Conservation (phyloP, 2,329 filamentous ascomycete species). For the Aspergillus fructus region DNA sequence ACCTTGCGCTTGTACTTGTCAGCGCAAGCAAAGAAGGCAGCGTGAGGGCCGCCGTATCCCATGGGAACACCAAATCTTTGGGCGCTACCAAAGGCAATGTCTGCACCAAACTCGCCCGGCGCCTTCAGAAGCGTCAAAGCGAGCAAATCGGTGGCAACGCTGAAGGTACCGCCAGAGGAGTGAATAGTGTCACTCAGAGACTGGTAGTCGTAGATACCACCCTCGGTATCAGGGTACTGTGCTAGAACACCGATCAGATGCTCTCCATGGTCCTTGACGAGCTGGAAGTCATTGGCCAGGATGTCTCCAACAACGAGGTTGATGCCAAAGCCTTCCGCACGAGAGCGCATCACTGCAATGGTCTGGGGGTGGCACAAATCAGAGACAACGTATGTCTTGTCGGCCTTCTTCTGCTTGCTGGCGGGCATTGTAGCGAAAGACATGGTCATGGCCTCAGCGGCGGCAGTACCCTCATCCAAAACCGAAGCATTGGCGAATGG, state of each 20-base stretch:
- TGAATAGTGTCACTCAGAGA: constrained; percentile 75
- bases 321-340: constrained; percentile 89
- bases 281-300: constrained; percentile 61
- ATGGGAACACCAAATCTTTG: constrained; percentile 91
- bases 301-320: constrained; percentile 73
- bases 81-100: constrained; percentile 90
- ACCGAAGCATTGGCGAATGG: constrained; percentile 88
- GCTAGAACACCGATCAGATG: constrained; percentile 85
- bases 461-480: constrained; percentile 87
- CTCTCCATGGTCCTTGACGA: constrained; percentile 72
- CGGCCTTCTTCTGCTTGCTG: constrained; percentile 69
- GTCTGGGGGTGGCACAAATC: constrained; percentile 82
- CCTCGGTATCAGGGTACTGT: constrained; percentile 92
- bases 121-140: constrained; percentile 84
- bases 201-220: constrained; percentile 74
- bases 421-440: constrained; percentile 73
- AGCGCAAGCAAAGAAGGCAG: constrained; percentile 89
- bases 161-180: constrained; percentile 73
- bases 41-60: constrained; percentile 91
- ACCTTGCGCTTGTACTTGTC: constrained; percentile 95
- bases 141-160: constrained; percentile 84
- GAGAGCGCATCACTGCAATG: constrained; percentile 75
- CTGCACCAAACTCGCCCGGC: constrained; percentile 90
- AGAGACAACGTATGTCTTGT: constrained; percentile 83
- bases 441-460: constrained; percentile 93